These are phyloP conservation scores for Pestalotiopsis sp. DNA, from an alignment of 2,329 filamentous ascomycete genomes.

Conservation along the genomic window DNA sequence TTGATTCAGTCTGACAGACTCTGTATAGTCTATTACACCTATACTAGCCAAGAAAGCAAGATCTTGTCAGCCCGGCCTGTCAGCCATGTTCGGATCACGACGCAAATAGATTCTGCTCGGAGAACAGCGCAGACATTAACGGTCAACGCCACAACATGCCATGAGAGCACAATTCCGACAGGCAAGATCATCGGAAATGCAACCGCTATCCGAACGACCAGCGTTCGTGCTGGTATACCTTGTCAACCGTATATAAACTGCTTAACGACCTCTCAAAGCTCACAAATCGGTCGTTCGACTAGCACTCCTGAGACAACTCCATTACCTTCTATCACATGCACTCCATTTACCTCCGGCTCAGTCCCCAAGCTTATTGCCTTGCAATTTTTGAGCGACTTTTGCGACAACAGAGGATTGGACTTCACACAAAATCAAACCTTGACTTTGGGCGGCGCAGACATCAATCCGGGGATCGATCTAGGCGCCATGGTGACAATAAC, in stretches of 20 bases:
- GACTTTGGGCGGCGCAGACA: not conserved
- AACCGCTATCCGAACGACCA: not conserved
- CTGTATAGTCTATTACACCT: not conserved
- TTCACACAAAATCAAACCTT: not conserved
- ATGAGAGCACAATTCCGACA: not conserved
- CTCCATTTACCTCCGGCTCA: not conserved
- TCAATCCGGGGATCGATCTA: not conserved
- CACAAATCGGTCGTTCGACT: not conserved
- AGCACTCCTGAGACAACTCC: not conserved
- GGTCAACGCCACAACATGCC: not conserved
- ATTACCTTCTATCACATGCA: not conserved
- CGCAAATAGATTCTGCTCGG: not conserved
- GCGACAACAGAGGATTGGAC: not conserved
- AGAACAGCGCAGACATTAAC: not conserved
- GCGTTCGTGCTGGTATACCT: not conserved
- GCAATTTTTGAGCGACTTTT: not conserved
- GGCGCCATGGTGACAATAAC: not conserved
- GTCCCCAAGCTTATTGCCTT: not conserved
- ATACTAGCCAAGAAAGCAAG: not conserved
- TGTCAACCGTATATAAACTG: not conserved
- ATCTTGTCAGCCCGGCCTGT: not conserved
- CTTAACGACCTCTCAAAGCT: not conserved
- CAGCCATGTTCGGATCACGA: not conserved
- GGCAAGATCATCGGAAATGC: not conserved
- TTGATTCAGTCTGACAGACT: not conserved